Evolutionary conservation across 1,284 basidiomycete genomes (phyloP).

Genomic region (Crepidotus sp.): DNA sequence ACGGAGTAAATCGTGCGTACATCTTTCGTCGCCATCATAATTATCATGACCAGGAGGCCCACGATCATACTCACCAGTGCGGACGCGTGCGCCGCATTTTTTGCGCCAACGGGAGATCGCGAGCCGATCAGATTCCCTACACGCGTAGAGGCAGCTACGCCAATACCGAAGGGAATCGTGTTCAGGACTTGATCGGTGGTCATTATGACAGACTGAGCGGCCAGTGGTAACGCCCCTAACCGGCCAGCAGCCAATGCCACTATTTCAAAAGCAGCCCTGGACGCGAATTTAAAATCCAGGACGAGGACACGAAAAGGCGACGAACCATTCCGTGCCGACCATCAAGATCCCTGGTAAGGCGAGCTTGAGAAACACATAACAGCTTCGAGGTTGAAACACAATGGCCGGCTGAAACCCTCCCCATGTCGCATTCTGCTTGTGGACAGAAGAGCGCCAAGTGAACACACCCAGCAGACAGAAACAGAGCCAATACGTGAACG

Average conservation of each 20-base stretch:
- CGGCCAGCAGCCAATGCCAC: slow-evolving; percentile 69
- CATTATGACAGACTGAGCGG: slow-evolving; percentile 74
- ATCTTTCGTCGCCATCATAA: slow-evolving; percentile 50
- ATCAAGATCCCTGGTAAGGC: slow-evolving; percentile 68
- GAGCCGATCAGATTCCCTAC: slow-evolving; percentile 69
- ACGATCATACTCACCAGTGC: slow-evolving; percentile 55
- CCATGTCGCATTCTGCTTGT: slow-evolving; percentile 54
- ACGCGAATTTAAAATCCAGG: neutral
- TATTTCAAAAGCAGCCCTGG: slow-evolving; percentile 71
- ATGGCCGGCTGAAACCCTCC: slow-evolving; percentile 42
- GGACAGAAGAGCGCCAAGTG: slow-evolving; percentile 42
- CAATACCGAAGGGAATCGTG: slow-evolving; percentile 61
- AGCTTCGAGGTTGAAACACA: slow-evolving; percentile 42
- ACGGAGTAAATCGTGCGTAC: slow-evolving; percentile 25
- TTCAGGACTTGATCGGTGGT: slow-evolving; percentile 74
- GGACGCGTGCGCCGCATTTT: slow-evolving; percentile 52
- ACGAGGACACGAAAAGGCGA: neutral
- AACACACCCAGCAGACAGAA: slow-evolving; percentile 45
- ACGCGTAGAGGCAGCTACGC: slow-evolving; percentile 64
- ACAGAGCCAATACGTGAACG: slow-evolving; percentile 61
- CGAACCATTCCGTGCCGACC: slow-evolving; percentile 60
- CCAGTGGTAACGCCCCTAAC: slow-evolving; percentile 56
- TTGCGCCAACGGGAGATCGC: slow-evolving; percentile 43
- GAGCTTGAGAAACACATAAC: slow-evolving; percentile 48
- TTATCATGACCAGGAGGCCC: slow-evolving; percentile 49